Base-by-base conservation (phyloP, 768 basidiomycete genomes). In the Pseudohyphozyma bogoriensis region DNA sequence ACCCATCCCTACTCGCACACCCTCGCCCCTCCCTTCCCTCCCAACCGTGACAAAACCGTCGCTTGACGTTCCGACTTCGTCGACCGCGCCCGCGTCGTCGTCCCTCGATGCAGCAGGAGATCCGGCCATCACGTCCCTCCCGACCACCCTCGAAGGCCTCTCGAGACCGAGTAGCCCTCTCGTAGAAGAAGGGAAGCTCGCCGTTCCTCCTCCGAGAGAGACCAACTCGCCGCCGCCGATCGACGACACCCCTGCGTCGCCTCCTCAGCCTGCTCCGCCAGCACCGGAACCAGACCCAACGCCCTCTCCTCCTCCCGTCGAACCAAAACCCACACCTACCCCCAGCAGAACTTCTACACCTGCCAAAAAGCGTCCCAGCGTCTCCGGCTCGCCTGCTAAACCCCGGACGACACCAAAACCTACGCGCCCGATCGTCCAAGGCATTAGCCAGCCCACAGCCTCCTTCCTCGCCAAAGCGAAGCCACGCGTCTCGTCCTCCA, bases 361-460 rank as follows among this genome's bases (percentile, higher is more conserved):
- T n/a, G n/a, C n/a, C n/a, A n/a, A n/a, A n/a, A n/a, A n/a, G n/a
- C n/a, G n/a, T n/a, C n/a, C n/a, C n/a, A n/a, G n/a, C n/a, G n/a
- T n/a, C n/a, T n/a, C n/a, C n/a, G n/a, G n/a, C n/a, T n/a, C n/a
- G n/a, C n/a, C n/a, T n/a, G n/a, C n/a, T n/a, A n/a, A n/a, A n/a
- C n/a, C n/a, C n/a, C n/a, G n/a, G n/a, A n/a, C n/a, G n/a, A n/a
- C n/a, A n/a, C n/a, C n/a, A n/a, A n/a, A n/a, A n/a, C n/a, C n/a
- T n/a, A n/a, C n/a, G n/a, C n/a, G n/a, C n/a, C n/a, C n/a, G n/a
- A n/a, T n/a, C n/a, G n/a, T n/a, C n/a, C n/a, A n/a, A n/a, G n/a
- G n/a, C n/a, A n/a, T n/a, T n/a, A n/a, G n/a, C n/a, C n/a, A n/a
- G 8, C 63, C 63, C 20, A 64, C 63, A 6, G 63, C 63, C 4